Evolutionary conservation across 768 basidiomycete species (phyloP).

Genomic region (Russula ochroleuca): DNA sequence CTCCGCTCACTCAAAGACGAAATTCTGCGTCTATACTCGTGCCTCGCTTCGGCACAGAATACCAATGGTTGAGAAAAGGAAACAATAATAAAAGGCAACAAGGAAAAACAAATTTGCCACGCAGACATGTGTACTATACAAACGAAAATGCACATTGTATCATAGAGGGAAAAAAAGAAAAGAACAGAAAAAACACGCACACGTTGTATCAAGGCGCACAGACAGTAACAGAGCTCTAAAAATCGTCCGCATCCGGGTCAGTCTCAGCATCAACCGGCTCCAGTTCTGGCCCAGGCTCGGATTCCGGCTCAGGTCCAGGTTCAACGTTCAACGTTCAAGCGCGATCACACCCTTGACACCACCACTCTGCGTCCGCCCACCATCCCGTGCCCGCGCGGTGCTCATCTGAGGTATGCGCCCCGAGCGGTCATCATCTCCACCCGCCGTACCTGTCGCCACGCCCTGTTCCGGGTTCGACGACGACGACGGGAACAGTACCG

Average conservation of each 20-base stretch:
- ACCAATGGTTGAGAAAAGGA: too few species aligned
- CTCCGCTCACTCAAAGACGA: too few species aligned
- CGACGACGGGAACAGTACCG: slow-evolving; percentile 24
- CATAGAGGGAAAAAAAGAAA: too few species aligned
- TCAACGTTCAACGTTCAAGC: too few species aligned
- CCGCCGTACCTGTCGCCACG: not conserved
- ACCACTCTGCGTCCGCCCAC: slow-evolving; percentile 80
- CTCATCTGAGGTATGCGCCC: slow-evolving; percentile 56
- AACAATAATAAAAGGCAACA: not conserved
- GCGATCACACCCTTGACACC: slow-evolving; percentile 72
- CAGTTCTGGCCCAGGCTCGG: not conserved
- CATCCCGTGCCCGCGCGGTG: slow-evolving; percentile 67
- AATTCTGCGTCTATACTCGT: too few species aligned
- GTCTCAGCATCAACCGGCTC: not conserved
- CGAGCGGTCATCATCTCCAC: not conserved
- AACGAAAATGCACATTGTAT: not conserved
- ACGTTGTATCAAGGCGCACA: too few species aligned
- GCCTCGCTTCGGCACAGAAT: too few species aligned
- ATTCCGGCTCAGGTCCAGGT: not conserved
- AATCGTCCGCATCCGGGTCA: slow-evolving; percentile 35
- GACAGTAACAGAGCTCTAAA: not conserved
- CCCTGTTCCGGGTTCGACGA: not conserved
- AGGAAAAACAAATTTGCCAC: too few species aligned
- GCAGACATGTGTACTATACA: not conserved
- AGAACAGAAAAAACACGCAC: too few species aligned